Conservation (phyloP, 2,329 filamentous ascomycete genomes). For the Metarhizium sp. region DNA sequence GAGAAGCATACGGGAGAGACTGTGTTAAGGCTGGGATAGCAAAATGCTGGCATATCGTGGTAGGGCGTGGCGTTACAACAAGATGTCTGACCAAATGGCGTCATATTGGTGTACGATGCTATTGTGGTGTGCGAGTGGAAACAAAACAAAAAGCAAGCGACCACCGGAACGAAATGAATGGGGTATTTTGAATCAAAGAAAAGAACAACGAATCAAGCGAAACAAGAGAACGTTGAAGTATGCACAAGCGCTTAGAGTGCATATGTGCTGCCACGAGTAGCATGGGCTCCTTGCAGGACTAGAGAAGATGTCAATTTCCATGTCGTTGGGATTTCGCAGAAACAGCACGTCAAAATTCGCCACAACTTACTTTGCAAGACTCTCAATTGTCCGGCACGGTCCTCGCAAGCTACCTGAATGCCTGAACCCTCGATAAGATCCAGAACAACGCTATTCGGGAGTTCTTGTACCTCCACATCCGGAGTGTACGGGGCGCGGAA, state of each 20-base stretch:
- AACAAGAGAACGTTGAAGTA: not conserved
- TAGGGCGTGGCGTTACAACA: not conserved
- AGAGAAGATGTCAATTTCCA: not conserved
- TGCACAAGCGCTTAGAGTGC: conserved; percentile 15
- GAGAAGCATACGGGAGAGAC: not conserved
- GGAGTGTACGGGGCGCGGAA: conserved; percentile 73
- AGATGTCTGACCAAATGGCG: not conserved
- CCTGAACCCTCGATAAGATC: conserved; percentile 53
- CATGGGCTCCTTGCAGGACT: conserved; percentile 29
- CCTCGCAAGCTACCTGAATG: conserved; percentile 55
- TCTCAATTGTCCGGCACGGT: conserved; percentile 46
- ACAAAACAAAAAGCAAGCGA: not conserved
- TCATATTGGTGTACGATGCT: not conserved
- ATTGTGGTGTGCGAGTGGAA: not conserved
- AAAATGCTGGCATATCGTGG: not conserved
- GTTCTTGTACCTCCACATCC: conserved; percentile 84
- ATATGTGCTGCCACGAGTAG: conserved; percentile 21
- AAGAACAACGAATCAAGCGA: not conserved
- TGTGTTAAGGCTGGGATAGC: not conserved
- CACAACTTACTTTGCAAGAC: conserved; percentile 42
- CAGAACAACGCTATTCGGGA: conserved; percentile 71
- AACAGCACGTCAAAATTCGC: not conserved
- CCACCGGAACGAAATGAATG: not conserved
- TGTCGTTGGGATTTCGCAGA: not conserved
- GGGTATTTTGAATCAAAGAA: not conserved